Percentiles rank a stretch among this genome's conserved stretches.
These are phyloP conservation scores for Homolaphlyctis polyrhiza DNA, from an alignment of 371 early-diverging fungal species.

Conservation along the genomic window DNA sequence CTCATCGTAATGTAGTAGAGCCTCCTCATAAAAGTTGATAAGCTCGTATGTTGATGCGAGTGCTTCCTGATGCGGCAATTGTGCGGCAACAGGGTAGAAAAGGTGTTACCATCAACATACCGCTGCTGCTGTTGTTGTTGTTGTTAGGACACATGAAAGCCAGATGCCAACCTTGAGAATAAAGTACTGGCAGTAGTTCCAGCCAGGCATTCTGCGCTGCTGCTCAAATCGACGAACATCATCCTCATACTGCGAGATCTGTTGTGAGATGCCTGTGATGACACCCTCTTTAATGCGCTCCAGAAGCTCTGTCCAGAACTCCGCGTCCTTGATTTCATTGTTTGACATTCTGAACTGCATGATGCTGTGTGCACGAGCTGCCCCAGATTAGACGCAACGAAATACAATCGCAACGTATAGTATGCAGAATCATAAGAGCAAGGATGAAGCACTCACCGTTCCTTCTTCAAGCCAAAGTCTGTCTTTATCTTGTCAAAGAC, in stretches of 20 bases:
- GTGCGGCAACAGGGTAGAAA: background rate
- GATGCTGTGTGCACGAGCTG: too few relatives aligned
- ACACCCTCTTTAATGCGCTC: constrained; percentile 76
- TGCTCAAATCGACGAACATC: constrained; percentile 84
- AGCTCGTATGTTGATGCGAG: constrained; percentile 5
- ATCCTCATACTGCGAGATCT: constrained; percentile 75
- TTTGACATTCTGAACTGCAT: constrained; percentile 12
- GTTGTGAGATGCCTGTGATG: constrained; percentile 71
- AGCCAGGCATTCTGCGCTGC: constrained; percentile 90
- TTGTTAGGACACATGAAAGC: too few relatives aligned
- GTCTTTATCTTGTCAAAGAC: constrained; percentile 80
- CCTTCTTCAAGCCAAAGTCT: constrained; percentile 76
- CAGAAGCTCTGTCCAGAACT: constrained; percentile 74
- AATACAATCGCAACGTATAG: background rate
- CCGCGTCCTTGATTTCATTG: constrained; percentile 44
- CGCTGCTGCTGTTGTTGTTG: background rate
- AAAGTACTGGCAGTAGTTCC: constrained; percentile 97
- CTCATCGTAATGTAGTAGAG: constrained; percentile 69
- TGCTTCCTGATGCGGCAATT: background rate
- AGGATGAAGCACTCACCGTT: constrained; percentile 23
- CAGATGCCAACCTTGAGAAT: constrained; percentile 61
- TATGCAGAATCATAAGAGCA: background rate
- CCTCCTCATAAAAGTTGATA: background rate
- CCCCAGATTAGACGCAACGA: constrained; percentile 10
- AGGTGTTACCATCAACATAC: background rate